Conservation (phyloP, 495 filamentous ascomycete species). For the Margaritispora aquatica region DNA sequence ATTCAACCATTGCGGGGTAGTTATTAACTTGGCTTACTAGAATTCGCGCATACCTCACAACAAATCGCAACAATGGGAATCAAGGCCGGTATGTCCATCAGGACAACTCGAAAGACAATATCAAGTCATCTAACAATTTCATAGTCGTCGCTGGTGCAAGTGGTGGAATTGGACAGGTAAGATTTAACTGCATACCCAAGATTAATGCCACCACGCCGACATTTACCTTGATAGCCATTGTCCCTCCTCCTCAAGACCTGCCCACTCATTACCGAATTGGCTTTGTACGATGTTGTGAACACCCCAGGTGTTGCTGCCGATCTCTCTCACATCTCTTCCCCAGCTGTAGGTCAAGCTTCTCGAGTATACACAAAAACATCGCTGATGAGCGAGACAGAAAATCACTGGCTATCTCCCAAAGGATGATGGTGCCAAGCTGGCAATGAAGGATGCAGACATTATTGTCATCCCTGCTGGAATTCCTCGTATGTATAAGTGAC, state of each 20-base stretch:
- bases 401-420: constrained; percentile 82
- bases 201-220: constrained; percentile 25
- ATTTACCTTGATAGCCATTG: constrained; percentile 60
- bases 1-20: constrained; percentile 21
- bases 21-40: constrained; percentile 9
- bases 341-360: constrained; percentile 61
- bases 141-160: constrained; percentile 91
- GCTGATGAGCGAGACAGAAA: constrained; percentile 54
- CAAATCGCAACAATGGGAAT: constrained; percentile 58
- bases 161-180: constrained; percentile 97
- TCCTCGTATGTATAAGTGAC: constrained; percentile 64
- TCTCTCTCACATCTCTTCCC: constrained; percentile 92
- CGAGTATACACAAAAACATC: constrained; percentile 5
- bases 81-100: constrained; percentile 64
- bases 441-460: constrained; percentile 86
- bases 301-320: constrained; percentile 93
- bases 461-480: constrained; percentile 97
- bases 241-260: constrained; percentile 89
- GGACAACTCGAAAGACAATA: neutral
- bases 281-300: constrained; percentile 99
- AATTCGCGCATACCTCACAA: constrained; percentile 10
- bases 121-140: constrained; percentile 26
- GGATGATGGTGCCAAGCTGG: constrained; percentile 82
- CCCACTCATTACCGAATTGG: constrained; percentile 80
- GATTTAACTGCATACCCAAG: constrained; percentile 2